Evolutionary conservation across 768 basidiomycete species (phyloP), one percentile per base, ranked within the genome.

Genomic region (Lanmaoa pseudosensibilis): DNA sequence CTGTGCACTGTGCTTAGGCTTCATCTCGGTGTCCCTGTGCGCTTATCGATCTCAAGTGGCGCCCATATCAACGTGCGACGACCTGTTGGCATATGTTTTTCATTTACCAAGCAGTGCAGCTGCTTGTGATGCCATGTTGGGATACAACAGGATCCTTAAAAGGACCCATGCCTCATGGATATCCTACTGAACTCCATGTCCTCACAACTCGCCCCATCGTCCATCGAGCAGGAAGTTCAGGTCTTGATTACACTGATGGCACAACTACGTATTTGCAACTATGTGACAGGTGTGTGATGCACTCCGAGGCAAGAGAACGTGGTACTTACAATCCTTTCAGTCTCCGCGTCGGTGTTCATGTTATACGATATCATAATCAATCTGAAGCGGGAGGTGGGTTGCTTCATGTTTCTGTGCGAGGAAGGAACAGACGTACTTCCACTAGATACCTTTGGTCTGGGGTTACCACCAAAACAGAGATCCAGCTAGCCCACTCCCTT

Each of bases 311-410:
- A 18, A 40, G 7, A 18, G 15, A 34, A 13, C 8, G 27, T 21
- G 36, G 33, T 9, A 21, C 19, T 48, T 11, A 55, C 44, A 16
- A 21, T 32, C 39, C 5, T 43, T 49, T 41, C 19, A 63, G 62
- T 61, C 37, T 65, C 65, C 21, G 57, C 55, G 23, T 19, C 44
- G 23, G 21, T 39, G 8, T 59, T 65, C 44, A 67, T 62, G 55
- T 19, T 65, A 11, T 65, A 66, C 37, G 65, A 66, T 34, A 59
- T 66, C 38, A 13, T 59, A 11, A 58, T 58, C 46, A 67, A 67
- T 18, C 25, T 67, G 23, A n/a, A 63, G 23, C 50, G 38, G 25
- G 66, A 69, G 59, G 66, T 63, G 5, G 1, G 47, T 25, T 45
- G 37, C 11, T 21, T 33, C 37, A 1, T 45, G 7, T 7, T 33